These are phyloP conservation scores for Hericium coralloides DNA, from an alignment of 768 basidiomycete species.

Conservation along the genomic window DNA sequence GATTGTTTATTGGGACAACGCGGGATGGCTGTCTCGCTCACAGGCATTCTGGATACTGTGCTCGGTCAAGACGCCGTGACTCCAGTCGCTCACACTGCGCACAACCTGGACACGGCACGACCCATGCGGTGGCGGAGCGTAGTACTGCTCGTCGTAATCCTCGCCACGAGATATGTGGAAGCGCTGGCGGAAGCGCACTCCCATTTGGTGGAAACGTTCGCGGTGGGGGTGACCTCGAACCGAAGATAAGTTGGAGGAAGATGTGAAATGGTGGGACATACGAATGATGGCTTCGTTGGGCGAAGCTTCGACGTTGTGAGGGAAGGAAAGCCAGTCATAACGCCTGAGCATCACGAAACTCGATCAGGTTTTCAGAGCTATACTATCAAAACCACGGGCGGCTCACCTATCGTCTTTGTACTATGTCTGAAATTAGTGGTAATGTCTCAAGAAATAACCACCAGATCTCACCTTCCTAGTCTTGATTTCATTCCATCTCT, in stretches of 20 bases:
- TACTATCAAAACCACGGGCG: neutral
- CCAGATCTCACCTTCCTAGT: slow-evolving; percentile 50
- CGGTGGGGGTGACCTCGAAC: slow-evolving; percentile 55
- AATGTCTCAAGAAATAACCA: neutral
- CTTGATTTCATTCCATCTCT: slow-evolving; percentile 89
- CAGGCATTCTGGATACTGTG: slow-evolving; percentile 91
- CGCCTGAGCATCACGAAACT: slow-evolving; percentile 24
- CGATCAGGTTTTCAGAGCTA: neutral
- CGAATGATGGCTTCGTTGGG: slow-evolving; percentile 63
- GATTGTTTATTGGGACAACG: neutral
- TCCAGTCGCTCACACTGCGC: slow-evolving; percentile 89
- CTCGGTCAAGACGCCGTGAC: slow-evolving; percentile 84
- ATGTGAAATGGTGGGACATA: slow-evolving; percentile 18
- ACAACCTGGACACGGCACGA: slow-evolving; percentile 71
- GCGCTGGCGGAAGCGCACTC: slow-evolving; percentile 20
- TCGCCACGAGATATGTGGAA: slow-evolving; percentile 23
- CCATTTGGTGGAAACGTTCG: slow-evolving; percentile 39
- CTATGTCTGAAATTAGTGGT: slow-evolving; percentile 6
- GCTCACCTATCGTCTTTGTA: slow-evolving; percentile 39
- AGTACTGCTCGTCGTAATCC: slow-evolving; percentile 29
- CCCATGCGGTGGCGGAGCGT: slow-evolving; percentile 35
- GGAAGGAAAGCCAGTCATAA: slow-evolving; percentile 68
- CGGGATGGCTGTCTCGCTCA: slow-evolving; percentile 29
- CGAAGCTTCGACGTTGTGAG: slow-evolving; percentile 52
- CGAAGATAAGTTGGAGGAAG: neutral